Evolutionary conservation across 169 alveolate species (phyloP).

Genomic region (Perkinsus marinus): DNA sequence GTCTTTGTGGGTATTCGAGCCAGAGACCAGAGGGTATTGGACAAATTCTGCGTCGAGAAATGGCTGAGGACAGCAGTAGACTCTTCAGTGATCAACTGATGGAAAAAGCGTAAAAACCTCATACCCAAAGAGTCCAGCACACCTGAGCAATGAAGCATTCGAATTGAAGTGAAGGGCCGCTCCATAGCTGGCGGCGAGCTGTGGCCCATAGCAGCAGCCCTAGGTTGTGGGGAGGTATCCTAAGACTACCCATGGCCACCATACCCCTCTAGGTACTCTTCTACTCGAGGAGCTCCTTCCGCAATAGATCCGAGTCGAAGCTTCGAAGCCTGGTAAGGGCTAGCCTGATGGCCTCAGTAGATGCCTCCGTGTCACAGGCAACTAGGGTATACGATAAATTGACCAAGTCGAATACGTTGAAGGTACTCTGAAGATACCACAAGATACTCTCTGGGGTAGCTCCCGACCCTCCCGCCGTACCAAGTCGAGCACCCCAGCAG

Average conservation of each 20-base stretch:
- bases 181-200: background rate
- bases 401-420: background rate
- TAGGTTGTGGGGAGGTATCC: background rate
- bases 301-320: background rate
- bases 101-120: background rate
- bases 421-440: background rate
- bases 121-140: background rate
- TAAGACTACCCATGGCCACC: background rate
- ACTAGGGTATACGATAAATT: background rate
- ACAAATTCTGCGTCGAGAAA: background rate
- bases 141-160: background rate
- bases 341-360: background rate
- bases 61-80: background rate
- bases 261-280: background rate
- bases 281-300: background rate
- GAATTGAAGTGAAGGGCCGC: background rate
- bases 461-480: background rate
- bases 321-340: background rate
- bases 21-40: background rate
- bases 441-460: background rate
- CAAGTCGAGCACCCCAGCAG: background rate
- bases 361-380: background rate
- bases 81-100: background rate
- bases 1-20: background rate
- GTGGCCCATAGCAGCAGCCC: background rate